phyloP scores from a whole-genome alignment of 192 early-diverging fungal genomes.

The Coemansia interrupta region DNA sequence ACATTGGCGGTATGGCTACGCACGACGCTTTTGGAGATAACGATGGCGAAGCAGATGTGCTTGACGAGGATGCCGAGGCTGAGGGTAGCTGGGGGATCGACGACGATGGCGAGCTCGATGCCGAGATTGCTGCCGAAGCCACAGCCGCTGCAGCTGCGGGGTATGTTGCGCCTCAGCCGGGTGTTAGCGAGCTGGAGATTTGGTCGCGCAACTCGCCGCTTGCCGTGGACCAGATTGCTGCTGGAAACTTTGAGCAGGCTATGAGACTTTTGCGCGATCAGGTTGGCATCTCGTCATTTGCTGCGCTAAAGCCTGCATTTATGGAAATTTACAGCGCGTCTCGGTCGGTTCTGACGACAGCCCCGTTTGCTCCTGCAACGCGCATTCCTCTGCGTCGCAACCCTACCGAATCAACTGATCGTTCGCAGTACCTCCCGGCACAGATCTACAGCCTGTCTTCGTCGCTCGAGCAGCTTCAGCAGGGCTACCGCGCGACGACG shows the following conservation, averaged over 20 bases:
- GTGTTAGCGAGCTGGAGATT: conserved; percentile 63
- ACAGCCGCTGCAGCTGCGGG: conserved; percentile 50
- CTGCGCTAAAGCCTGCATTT: conserved; percentile 84
- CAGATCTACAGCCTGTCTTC: conserved; percentile 39
- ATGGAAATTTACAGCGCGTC: conserved; percentile 78
- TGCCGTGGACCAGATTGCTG: conserved; percentile 90
- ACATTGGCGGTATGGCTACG: conserved; percentile 45
- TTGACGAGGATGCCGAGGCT: conserved; percentile 53
- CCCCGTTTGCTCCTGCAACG: conserved; percentile 61
- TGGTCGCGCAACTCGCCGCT: conserved; percentile 85
- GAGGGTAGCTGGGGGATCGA: conserved; percentile 88
- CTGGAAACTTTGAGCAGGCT: conserved; percentile 91
- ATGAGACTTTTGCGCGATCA: conserved; percentile 93
- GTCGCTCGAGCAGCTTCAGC: conserved; percentile 68
- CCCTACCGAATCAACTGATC: conserved; percentile 53
- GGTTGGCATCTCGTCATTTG: conserved; percentile 91
- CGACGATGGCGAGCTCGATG: conserved; percentile 69
- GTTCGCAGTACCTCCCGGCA: conserved; percentile 33
- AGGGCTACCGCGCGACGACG: conserved; percentile 78
- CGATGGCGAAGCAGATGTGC: conserved; percentile 37
- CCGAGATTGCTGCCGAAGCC: conserved; percentile 57
- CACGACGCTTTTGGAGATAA: conserved; percentile 15
- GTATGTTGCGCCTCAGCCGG: conserved; percentile 74
- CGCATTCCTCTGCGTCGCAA: conserved; percentile 68
- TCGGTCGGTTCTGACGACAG: conserved; percentile 60